phyloP scores from a whole-genome alignment of 148 eudicot species.

The Rhododendron simsii region DNA sequence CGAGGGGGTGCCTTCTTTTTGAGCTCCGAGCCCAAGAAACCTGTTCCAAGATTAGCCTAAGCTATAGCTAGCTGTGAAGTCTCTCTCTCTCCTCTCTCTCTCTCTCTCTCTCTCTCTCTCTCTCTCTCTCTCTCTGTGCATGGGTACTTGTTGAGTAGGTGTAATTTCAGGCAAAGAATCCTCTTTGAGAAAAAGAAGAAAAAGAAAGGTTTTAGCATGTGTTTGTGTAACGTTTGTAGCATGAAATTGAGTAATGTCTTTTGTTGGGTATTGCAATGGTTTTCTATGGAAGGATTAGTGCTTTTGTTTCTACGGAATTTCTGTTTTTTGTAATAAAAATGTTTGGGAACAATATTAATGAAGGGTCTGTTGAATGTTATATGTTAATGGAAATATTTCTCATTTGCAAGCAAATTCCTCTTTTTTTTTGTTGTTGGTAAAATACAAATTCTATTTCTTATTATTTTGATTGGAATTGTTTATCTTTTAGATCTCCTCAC shows the following conservation, averaged over 20 bases:
- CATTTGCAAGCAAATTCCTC: background rate
- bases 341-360: background rate
- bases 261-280: background rate
- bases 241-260: background rate
- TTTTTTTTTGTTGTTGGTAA: background rate
- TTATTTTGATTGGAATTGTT: background rate
- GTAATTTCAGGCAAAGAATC: background rate
- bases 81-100: background rate
- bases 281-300: background rate
- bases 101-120: conserved; percentile 13
- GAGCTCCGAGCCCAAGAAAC: conserved; percentile 6
- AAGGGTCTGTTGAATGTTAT: background rate
- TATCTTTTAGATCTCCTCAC: too few relatives aligned
- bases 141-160: background rate
- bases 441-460: too few relatives aligned
- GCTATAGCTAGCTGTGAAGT: background rate
- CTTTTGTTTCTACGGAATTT: background rate
- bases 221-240: background rate
- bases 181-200: background rate
- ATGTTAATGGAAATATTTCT: background rate
- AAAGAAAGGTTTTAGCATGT: background rate
- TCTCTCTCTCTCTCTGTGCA: conserved; percentile 9
- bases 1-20: conserved; percentile 1
- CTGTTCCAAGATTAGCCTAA: background rate
- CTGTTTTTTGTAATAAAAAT: background rate